Base-by-base conservation (phyloP, 106 monocot species). In the Alisma plantagoaquatica region DNA sequence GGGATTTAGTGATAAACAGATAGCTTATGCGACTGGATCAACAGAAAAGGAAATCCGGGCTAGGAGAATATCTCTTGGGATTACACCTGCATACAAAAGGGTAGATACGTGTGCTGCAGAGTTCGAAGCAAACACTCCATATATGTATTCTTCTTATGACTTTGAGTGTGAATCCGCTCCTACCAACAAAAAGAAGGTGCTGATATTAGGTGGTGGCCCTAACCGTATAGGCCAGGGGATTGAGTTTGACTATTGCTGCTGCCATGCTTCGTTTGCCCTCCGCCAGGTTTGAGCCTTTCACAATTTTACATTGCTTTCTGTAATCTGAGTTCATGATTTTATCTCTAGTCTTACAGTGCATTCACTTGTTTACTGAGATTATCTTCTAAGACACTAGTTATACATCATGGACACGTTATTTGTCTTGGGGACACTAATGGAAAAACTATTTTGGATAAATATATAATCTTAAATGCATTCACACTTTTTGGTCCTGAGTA, bases 21-120 rank as follows among this genome's bases (percentile, higher is more conserved):
- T 96, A 42, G 89, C 81, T 16, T 89, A 67, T 74, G 96, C 89
- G 16, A 89, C 81, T 51, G 55, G 56, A 57, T 73, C 84, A 1
- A 45, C 48, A 41, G 96, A 96, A 41, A 53, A 47, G 42, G 84
- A 84, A 21, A 89, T 96, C 12, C 63, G 96, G 45, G 45, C 61
- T 35, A 78, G 23, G 38, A 77, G 96, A 0, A 25, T 82, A 29
- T 71, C 80, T 17, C 32, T 78, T 23, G 89, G 89, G 32, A 74
- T 96, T 18, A 53, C 67, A 27, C 96, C 96, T 35, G 63, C 84
- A 71, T 96, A 76, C 44, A 96, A 96, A 57, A 84, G 96, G 53
- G 96, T 96, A 27, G 96, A 96, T 62, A 96, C 96, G 19, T 96
- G 96, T 74, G 96, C 96, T 47, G 96, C 96, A 27, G 96, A 96